phyloP scores from a whole-genome alignment of 208 protist genomes.

The Naegleria gruberi region DNA sequence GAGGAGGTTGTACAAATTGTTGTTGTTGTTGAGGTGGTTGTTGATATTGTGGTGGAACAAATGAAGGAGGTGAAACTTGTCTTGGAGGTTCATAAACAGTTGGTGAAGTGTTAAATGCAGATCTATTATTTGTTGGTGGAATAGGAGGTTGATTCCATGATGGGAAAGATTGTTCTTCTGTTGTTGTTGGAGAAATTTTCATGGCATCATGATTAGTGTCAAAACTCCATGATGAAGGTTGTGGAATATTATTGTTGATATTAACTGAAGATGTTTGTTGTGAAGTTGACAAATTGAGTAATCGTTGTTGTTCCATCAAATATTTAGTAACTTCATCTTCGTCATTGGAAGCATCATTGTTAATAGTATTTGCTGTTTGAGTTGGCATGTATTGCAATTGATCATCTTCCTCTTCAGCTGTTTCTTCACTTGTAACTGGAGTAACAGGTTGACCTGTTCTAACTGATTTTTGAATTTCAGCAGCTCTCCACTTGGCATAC shows the following conservation, averaged over 20 bases:
- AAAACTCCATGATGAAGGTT: not conserved
- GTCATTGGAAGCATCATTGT: not conserved
- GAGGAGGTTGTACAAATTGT: not conserved
- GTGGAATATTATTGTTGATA: not conserved
- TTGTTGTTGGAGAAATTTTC: not conserved
- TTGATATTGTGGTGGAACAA: too few species aligned
- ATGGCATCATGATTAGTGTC: not conserved
- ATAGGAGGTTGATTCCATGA: not conserved
- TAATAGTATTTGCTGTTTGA: not conserved
- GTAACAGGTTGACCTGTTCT: constrained; percentile 17
- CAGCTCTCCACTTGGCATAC: constrained; percentile 33
- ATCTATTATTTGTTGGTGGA: too few species aligned
- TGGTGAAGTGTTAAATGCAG: too few species aligned
- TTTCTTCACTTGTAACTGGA: not conserved
- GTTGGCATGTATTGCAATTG: not conserved
- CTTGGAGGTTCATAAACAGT: too few species aligned
- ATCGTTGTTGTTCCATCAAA: not conserved
- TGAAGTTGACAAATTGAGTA: not conserved
- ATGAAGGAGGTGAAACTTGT: too few species aligned
- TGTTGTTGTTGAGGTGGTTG: not conserved
- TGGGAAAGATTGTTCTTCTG: not conserved
- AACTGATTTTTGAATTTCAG: constrained; percentile 28
- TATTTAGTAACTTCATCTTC: not conserved
- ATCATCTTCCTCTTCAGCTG: not conserved
- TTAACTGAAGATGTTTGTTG: not conserved